Evolutionary conservation across 2,329 filamentous ascomycete genomes (phyloP).

Genomic region (Cladophialophora chaetospira): DNA sequence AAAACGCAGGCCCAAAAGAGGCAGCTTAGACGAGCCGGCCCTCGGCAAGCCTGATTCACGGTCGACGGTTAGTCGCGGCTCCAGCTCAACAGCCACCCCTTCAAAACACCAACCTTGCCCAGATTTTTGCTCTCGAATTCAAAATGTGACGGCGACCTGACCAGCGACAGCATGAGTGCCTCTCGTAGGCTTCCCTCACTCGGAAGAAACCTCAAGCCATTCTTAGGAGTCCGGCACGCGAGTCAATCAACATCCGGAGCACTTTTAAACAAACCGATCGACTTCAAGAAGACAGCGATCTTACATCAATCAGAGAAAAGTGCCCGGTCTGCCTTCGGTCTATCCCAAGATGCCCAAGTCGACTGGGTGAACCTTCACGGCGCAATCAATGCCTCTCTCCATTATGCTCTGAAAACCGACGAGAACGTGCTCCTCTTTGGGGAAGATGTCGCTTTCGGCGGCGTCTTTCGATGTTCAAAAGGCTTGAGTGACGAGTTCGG

Average conservation of each 20-base stretch:
- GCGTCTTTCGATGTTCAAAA: conserved; percentile 93
- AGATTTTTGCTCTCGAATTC: background rate
- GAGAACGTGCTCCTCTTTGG: conserved; percentile 89
- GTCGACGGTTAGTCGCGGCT: conserved; percentile 22
- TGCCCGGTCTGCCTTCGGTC: conserved; percentile 70
- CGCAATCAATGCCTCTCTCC: conserved; percentile 86
- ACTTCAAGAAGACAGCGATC: conserved; percentile 80
- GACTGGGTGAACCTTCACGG: conserved; percentile 93
- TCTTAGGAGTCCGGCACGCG: conserved; percentile 20
- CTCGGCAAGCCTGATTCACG: background rate
- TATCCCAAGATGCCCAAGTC: conserved; percentile 71
- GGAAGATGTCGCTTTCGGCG: conserved; percentile 95
- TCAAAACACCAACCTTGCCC: conserved; percentile 11
- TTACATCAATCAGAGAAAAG: conserved; percentile 77
- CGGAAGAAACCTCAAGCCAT: conserved; percentile 9
- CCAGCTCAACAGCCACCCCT: conserved; percentile 5
- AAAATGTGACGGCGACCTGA: background rate
- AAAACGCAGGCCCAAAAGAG: too few species aligned
- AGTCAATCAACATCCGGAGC: conserved; percentile 48
- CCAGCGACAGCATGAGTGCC: conserved; percentile 13
- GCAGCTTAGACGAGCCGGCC: background rate
- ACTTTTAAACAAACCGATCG: conserved; percentile 79
- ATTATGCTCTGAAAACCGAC: conserved; percentile 77
- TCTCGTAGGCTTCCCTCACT: conserved; percentile 16
- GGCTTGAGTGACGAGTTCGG: conserved; percentile 87